Base-by-base conservation (phyloP, 2,329 filamentous ascomycete species). In the Aureobasidium pullulans region DNA sequence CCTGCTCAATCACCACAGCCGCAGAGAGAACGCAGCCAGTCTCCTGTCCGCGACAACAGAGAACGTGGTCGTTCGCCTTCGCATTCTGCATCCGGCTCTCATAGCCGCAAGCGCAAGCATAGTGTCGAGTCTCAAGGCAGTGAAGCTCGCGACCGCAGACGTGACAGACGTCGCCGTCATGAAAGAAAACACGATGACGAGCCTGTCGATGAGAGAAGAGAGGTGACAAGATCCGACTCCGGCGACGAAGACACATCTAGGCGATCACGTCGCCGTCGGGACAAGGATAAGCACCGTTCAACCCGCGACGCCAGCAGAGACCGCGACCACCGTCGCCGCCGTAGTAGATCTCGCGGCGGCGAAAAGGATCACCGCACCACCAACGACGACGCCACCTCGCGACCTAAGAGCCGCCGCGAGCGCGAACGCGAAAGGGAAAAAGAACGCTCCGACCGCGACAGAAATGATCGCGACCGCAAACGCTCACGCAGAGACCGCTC, bases 171-270 rank as follows among this genome's bases (percentile, higher is more conserved):
- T 49, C 79, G 79, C 59, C 80, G 81, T 65, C 81, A 80, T 60
- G 75, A 74, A 16, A 72, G 74, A 9, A 67, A 69, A 59, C 63
- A 69, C 47, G 67, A 67, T n/a, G 65, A 73, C 34, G 75, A 74
- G 31, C 62, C 64, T 10, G 68, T 70, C n/a, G 74, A 75, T 49
- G 57, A 50, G n/a, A 64, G 74, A 76, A 68, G 70, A 46, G 80
- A 84, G 49, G 80, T 81, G 53, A 84, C 85, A 0, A 80, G 86
- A 60, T 89, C 87, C 5, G 79, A 79, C 5, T 90, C 88, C 3
- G 52, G 52, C 31, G 54, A 57, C 28, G 82, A 84, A 9, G 76
- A 76, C 32, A 83, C 81, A 65, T 73, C 73, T 39, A 83, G 80
- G 63, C 73, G 79, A 50, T 82, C 85, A 65, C 82, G 84, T 62